These are phyloP conservation scores for Phytopythium delawarense DNA, from an alignment of 352 stramenopile genomes.

Conservation along the genomic window DNA sequence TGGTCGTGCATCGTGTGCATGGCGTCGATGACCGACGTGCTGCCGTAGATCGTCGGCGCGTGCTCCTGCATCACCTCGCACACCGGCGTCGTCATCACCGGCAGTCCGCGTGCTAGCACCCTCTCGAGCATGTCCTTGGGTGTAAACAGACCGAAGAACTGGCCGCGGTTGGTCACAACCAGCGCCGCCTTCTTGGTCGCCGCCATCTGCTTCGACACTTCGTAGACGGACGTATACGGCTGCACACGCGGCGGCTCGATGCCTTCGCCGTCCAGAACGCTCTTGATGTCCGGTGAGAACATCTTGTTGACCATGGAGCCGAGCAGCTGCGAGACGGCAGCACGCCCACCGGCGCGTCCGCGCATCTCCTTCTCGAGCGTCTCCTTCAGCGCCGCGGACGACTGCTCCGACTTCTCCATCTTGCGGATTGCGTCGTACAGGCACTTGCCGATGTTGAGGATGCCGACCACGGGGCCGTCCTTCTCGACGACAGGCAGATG, in stretches of 20 bases:
- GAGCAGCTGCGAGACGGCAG: slow-evolving; percentile 56
- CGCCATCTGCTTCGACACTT: slow-evolving; percentile 93
- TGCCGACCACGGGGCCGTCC: slow-evolving; percentile 88
- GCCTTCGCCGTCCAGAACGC: slow-evolving; percentile 75
- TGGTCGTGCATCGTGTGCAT: slow-evolving; percentile 89
- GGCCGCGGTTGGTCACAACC: slow-evolving; percentile 90
- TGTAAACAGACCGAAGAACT: slow-evolving; percentile 96
- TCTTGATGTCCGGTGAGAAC: slow-evolving; percentile 85
- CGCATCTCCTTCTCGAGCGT: slow-evolving; percentile 79
- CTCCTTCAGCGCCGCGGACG: slow-evolving; percentile 65
- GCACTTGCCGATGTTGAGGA: slow-evolving; percentile 98
- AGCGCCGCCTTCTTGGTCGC: slow-evolving; percentile 93
- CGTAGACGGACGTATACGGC: slow-evolving; percentile 89
- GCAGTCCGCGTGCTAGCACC: slow-evolving; percentile 90
- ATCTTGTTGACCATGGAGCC: slow-evolving; percentile 87
- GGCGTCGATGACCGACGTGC: slow-evolving; percentile 75
- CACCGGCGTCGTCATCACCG: slow-evolving; percentile 90
- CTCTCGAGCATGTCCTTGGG: slow-evolving; percentile 97
- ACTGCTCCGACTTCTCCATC: slow-evolving; percentile 92
- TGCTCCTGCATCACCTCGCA: slow-evolving; percentile 89
- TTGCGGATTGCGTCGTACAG: slow-evolving; percentile 98
- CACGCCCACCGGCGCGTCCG: slow-evolving; percentile 27
- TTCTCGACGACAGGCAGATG: slow-evolving; percentile 82
- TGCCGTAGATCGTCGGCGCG: slow-evolving; percentile 60
- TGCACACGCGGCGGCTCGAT: slow-evolving; percentile 74